Evolutionary conservation across 805 yeast species (phyloP), one percentile per base, ranked within the genome.

Genomic region (Metschnikowia sp.): DNA sequence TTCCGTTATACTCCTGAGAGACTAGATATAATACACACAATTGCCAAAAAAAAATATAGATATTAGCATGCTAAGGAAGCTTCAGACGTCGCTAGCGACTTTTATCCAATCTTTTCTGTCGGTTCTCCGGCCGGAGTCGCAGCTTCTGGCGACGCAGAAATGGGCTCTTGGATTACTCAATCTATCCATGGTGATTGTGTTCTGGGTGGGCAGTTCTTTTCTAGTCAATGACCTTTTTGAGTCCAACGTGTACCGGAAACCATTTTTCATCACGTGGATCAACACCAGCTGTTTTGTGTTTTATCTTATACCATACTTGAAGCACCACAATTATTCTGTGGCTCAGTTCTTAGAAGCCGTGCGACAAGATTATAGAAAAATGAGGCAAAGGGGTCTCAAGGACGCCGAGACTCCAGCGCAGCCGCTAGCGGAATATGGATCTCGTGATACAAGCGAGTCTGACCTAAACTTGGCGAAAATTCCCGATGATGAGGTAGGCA

Each of bases 151-250:
- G 11, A 42, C 60, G 10, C 76, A 71, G 52, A 64, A 77, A 51
- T 90, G 97, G 97, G 72, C 84, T 0, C 58, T 88, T 18, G 98
- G 98, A 2, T 76, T 92, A 19, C 55, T 84, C 19, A 79, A 88
- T 67, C 75, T 91, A 22, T 74, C 81, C 1, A 72, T 86, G 38
- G 98, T 91, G 39, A 88, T 92, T 28, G 63, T 87, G 1, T 77
- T 89, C 22, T 92, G 99, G 99, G 97, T 94, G 10, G 69, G 86
- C 33, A 88, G 96, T 4, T 88, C 96, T 4, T 92, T 90, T 56
- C 65, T 92, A 40, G 84, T 94, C 33, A 90, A 88, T 64, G 83
- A 81, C 37, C 71, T 88, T 36, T 86, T 88, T 56, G 89, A 83
- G 55, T 76, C 78, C 40, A 79, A 77, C 48, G 69, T 76, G 28